Conservation (phyloP, 331 rosid genomes). For the Telfairia occidentalis region DNA sequence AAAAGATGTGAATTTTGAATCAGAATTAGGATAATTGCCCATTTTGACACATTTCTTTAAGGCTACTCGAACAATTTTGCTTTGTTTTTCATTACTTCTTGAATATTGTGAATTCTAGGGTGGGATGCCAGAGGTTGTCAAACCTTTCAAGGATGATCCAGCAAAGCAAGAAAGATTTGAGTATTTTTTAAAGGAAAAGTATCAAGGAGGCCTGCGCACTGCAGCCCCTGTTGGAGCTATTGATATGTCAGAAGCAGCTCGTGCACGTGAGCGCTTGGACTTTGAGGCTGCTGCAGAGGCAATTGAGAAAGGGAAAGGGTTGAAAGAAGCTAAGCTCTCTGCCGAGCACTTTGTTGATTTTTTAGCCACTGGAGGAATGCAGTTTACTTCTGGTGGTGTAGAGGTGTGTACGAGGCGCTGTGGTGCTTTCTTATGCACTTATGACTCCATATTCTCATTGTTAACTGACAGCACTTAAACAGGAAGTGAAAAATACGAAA, state of each 20-base stretch:
- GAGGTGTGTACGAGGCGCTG: conserved; percentile 44
- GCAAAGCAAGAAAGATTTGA: conserved; percentile 92
- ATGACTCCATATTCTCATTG: conserved; percentile 14
- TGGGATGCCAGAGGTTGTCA: conserved; percentile 38
- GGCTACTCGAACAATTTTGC: background rate
- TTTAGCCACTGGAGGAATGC: conserved; percentile 57
- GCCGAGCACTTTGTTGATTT: conserved; percentile 38
- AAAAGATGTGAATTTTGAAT: background rate
- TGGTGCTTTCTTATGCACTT: conserved; percentile 15
- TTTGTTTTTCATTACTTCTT: conserved; percentile 11
- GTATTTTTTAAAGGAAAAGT: conserved; percentile 75
- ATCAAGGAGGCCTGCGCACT: conserved; percentile 81
- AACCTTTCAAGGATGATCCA: conserved; percentile 84
- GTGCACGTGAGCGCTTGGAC: conserved; percentile 90
- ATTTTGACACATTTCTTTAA: background rate
- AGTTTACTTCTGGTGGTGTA: conserved; percentile 66
- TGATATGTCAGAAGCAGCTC: conserved; percentile 82
- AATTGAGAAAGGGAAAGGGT: conserved; percentile 52
- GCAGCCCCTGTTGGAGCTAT: conserved; percentile 54
- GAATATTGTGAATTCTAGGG: conserved; percentile 29
- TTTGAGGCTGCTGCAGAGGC: conserved; percentile 96
- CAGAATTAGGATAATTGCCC: background rate
- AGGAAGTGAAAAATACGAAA: conserved; percentile 50
- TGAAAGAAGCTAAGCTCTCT: conserved; percentile 45
- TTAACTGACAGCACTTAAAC: conserved; percentile 23